A percentile compares a stretch with the other conserved stretches of the same genome.
phyloP scores from a whole-genome alignment of 805 yeast species.

The Brettanomyces custersianus region DNA sequence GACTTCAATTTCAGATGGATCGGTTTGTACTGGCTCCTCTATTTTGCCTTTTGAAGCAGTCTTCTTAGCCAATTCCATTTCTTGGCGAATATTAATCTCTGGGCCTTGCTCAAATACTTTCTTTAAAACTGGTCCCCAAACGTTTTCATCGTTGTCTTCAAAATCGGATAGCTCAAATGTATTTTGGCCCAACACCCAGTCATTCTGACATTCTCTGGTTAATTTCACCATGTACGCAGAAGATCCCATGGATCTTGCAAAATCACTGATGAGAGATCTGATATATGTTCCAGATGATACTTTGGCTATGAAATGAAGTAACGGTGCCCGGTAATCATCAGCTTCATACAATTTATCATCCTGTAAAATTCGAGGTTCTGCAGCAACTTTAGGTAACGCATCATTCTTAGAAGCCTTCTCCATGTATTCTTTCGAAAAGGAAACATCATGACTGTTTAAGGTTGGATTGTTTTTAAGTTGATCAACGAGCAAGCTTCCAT shows the following conservation, averaged over 20 bases:
- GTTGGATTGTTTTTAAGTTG: slow-evolving; percentile 39
- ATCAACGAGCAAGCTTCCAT: slow-evolving; percentile 34
- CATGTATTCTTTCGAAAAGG: slow-evolving; percentile 48
- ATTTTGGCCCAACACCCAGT: slow-evolving; percentile 68
- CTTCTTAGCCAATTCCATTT: slow-evolving; percentile 24
- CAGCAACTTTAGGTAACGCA: slow-evolving; percentile 7
- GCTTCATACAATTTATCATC: slow-evolving; percentile 27
- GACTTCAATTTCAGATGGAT: too few species aligned
- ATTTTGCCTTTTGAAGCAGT: slow-evolving; percentile 6
- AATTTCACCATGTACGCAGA: slow-evolving; percentile 85
- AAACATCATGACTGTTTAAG: slow-evolving; percentile 52
- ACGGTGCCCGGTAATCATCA: slow-evolving; percentile 46
- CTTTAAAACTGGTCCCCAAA: slow-evolving; percentile 63
- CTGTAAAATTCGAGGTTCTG: slow-evolving; percentile 28
- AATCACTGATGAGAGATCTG: slow-evolving; percentile 80
- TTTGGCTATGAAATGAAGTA: slow-evolving; percentile 61
- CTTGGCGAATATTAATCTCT: slow-evolving; percentile 29
- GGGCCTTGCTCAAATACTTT: slow-evolving; percentile 43
- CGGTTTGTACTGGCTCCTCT: too few species aligned
- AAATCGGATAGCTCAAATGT: slow-evolving; percentile 65
- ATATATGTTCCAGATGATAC: slow-evolving; percentile 96
- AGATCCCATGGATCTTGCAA: slow-evolving; percentile 72
- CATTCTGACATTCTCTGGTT: slow-evolving; percentile 66
- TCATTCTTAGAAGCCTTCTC: slow-evolving; percentile 32
- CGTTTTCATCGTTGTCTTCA: slow-evolving; percentile 43